A percentile compares a stretch with the other conserved stretches of the same genome.
These are phyloP conservation scores for Penicillium sp. DNA, from an alignment of 2,329 filamentous ascomycete genomes.

Conservation along the genomic window DNA sequence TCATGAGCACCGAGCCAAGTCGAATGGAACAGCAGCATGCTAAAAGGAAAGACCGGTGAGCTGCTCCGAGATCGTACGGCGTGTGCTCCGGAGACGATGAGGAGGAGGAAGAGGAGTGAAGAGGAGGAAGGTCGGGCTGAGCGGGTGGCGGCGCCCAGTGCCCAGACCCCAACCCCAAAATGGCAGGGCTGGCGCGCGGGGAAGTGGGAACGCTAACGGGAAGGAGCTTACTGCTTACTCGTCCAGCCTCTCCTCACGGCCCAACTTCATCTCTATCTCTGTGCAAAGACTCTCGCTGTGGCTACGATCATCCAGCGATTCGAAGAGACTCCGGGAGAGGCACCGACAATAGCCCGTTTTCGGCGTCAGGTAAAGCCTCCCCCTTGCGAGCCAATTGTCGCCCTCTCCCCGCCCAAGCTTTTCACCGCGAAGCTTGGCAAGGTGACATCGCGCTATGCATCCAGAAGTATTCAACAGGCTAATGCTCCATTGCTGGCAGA, in stretches of 20 bases:
- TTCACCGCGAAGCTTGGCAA: neutral
- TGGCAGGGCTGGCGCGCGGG: neutral
- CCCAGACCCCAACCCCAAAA: no score
- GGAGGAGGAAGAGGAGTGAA: neutral
- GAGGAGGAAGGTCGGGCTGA: neutral
- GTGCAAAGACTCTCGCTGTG: neutral
- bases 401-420: neutral
- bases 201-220: no score
- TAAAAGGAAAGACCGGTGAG: neutral
- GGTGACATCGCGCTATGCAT: slow-evolving; percentile 9
- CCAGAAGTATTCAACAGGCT: neutral
- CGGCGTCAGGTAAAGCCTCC: neutral
- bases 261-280: neutral
- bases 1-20: no score
- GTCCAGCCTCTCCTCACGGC: no score
- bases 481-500: neutral
- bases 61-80: neutral
- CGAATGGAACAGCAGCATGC: neutral
- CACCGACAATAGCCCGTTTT: neutral
- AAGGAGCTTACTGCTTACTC: neutral
- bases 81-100: neutral
- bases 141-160: no score
- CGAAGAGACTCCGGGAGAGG: neutral
- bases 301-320: neutral
- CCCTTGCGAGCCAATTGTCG: neutral